Evolutionary conservation across 2,329 filamentous ascomycete genomes (phyloP).

Genomic region (Ophiostoma pallidulum): DNA sequence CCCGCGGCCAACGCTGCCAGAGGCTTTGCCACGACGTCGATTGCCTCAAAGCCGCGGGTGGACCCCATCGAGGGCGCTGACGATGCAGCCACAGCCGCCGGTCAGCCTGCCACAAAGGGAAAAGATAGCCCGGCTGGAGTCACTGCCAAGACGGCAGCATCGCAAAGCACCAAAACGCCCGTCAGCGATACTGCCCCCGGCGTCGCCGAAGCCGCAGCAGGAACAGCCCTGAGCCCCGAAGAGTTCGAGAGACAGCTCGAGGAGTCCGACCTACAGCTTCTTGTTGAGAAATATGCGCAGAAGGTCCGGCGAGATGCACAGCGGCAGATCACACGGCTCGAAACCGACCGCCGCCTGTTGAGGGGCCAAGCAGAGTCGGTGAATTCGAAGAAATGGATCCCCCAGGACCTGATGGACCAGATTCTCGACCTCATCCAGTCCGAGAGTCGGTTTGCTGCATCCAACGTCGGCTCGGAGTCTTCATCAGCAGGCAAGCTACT

Average conservation of each 20-base stretch:
- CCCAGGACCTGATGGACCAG: slow-evolving; percentile 66
- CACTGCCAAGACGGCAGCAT: slow-evolving; percentile 6
- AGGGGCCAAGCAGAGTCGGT: slow-evolving; percentile 67
- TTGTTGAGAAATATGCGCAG: slow-evolving; percentile 73
- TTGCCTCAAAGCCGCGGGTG: slow-evolving; percentile 69
- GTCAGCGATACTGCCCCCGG: slow-evolving; percentile 18
- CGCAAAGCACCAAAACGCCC: slow-evolving; percentile 15
- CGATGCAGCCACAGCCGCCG: slow-evolving; percentile 16
- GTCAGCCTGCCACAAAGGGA: slow-evolving; percentile 2
- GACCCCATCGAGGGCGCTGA: slow-evolving; percentile 39
- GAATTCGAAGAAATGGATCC: slow-evolving; percentile 68
- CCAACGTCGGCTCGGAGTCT: slow-evolving; percentile 38
- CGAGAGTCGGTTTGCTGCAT: slow-evolving; percentile 50
- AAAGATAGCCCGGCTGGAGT: slow-evolving; percentile 11
- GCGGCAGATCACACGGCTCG: slow-evolving; percentile 66
- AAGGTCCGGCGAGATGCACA: slow-evolving; percentile 72
- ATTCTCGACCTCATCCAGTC: slow-evolving; percentile 64
- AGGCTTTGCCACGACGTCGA: slow-evolving; percentile 88
- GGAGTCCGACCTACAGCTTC: slow-evolving; percentile 75
- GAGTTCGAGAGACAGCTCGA: slow-evolving; percentile 86
- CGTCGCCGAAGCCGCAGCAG: slow-evolving; percentile 15
- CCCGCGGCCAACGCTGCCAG: slow-evolving; percentile 74
- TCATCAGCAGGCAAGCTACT: slow-evolving; percentile 39
- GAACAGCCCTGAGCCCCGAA: slow-evolving; percentile 61
- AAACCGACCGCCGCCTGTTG: slow-evolving; percentile 77